Evolutionary conservation across 139 green algal species (phyloP).

Genomic region (Eudorina sp.): DNA sequence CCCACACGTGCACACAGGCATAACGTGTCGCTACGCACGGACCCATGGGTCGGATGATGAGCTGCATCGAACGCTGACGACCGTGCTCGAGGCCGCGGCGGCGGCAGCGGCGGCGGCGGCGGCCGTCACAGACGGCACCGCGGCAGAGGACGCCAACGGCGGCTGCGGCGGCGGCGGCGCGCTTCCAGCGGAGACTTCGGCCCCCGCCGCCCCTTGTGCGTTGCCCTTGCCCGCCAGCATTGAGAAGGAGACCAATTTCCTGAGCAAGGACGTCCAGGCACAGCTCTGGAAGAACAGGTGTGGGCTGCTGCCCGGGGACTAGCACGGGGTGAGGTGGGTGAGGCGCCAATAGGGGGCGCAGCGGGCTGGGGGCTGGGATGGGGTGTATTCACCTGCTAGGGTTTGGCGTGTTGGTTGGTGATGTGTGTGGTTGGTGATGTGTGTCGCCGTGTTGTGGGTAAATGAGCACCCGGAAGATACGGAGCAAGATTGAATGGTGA

Average conservation of each 20-base stretch:
- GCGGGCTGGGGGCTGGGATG: too few species aligned
- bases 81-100: neutral
- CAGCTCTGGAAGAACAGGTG: slow-evolving; percentile 62
- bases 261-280: slow-evolving; percentile 55
- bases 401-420: too few species aligned
- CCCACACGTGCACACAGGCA: slow-evolving; percentile 55
- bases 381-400: too few species aligned
- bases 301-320: too few species aligned
- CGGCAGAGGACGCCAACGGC: neutral
- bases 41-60: slow-evolving; percentile 60
- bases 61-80: slow-evolving; percentile 13
- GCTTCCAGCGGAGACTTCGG: slow-evolving; percentile 18
- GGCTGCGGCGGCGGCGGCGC: neutral
- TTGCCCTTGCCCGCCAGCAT: slow-evolving; percentile 23
- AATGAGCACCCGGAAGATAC: too few species aligned
- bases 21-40: slow-evolving; percentile 79
- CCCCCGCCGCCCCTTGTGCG: neutral
- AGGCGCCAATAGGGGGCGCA: too few species aligned
- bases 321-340: too few species aligned
- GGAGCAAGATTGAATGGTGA: too few species aligned
- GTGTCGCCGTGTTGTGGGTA: too few species aligned
- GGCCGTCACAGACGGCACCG: neutral
- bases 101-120: slow-evolving; percentile 16
- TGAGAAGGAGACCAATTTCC: slow-evolving; percentile 42
- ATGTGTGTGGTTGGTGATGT: too few species aligned